Evolutionary conservation across 202 grass and related monocot genomes (phyloP).

Genomic region (Digitaria exilis): DNA sequence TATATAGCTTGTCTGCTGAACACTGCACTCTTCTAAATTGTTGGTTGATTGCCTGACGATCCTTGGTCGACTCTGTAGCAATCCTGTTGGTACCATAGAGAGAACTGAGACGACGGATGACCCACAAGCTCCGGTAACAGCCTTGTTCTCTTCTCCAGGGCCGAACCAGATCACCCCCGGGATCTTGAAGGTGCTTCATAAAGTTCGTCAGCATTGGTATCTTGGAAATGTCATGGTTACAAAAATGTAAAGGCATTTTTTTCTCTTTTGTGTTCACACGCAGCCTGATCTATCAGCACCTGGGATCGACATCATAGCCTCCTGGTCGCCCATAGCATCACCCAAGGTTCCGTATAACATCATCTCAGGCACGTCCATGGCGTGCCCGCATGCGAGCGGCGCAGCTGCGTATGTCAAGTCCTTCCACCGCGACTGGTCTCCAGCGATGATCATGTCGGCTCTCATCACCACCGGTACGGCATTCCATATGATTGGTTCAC

Average conservation of each 20-base stretch:
- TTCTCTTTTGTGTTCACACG: neutral
- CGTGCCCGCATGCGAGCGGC: slow-evolving; percentile 59
- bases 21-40: too few relatives aligned
- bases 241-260: neutral
- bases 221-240: neutral
- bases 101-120: neutral
- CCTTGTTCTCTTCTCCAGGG: slow-evolving; percentile 38
- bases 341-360: slow-evolving; percentile 35
- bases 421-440: slow-evolving; percentile 43
- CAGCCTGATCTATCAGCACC: slow-evolving; percentile 56
- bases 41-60: neutral
- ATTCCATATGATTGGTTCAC: too few relatives aligned
- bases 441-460: slow-evolving; percentile 50
- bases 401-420: slow-evolving; percentile 47
- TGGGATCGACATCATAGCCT: slow-evolving; percentile 49
- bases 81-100: slow-evolving; percentile 36
- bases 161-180: slow-evolving; percentile 37
- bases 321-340: slow-evolving; percentile 8
- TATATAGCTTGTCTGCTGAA: too few relatives aligned
- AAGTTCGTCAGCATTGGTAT: neutral
- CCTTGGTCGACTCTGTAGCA: slow-evolving; percentile 7
- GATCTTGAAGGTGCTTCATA: slow-evolving; percentile 39
- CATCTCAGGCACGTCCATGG: slow-evolving; percentile 66
- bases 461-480: slow-evolving; percentile 35
- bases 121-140: slow-evolving; percentile 4